Evolutionary conservation across 1,284 basidiomycete genomes (phyloP), one percentile per base, ranked within the genome.

Genomic region (Cryptococcus amylolentus): DNA sequence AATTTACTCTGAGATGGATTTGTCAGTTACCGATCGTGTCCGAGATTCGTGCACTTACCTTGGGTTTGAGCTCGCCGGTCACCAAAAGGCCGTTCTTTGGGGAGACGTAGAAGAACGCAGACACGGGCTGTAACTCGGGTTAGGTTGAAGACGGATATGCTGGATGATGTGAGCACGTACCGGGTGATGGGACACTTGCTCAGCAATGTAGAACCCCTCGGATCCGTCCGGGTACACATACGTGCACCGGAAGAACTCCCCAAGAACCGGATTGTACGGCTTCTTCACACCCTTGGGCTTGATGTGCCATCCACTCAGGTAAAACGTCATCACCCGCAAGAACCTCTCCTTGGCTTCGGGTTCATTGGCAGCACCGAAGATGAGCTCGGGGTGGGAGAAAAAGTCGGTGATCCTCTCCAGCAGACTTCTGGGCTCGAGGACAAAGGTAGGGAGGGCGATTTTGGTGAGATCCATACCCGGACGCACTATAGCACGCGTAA

Each of bases 261-360:
- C 95, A 10, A 98, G 84, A 13, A 98, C 84, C 28, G 96, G 95
- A 75, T 98, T 99, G 78, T 98, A 98, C 61, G 41, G 41, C 45
- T 46, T 23, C 20, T 26, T 26, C 18, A 46, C 45, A 27, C 95
- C 95, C 78, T 93, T 96, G 42, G 95, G 94, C 79, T 98, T 98
- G 80, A 98, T 96, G 78, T 98, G 96, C 95, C 95, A 99, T 45
- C 95, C 95, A n/a, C 91, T 89, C 45, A 98, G 86, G 74, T 98
- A 98, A 77, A 96, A 98, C 56, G 90, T 88, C 51, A 97, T 82
- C 4, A 98, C 90, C 55, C 87, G 84, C 62, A 97, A 82, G 77
- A 98, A 98, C 40, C 96, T 83, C 71, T 96, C 91, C 73, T 96
- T 88, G 38, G 91, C 84, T 68, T 91, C 86, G 44, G 84, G 81